Evolutionary conservation across 1,139 yeast genomes (phyloP), one percentile per base, ranked within the genome.

Genomic region (Taphrina confusa): DNA sequence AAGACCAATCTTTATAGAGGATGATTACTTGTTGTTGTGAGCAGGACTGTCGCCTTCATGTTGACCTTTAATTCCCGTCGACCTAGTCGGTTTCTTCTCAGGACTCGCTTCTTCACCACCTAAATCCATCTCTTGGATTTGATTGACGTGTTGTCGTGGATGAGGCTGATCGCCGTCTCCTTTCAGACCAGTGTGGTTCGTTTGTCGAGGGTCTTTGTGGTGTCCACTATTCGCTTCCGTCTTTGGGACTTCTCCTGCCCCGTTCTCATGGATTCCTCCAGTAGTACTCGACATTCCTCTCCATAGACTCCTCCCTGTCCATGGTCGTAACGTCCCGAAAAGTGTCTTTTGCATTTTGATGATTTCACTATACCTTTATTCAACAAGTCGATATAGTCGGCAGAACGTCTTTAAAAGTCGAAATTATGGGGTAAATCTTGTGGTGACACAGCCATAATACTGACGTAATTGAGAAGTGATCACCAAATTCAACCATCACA

Each of bases 141-240:
- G 36, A 34, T 47, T 42, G 14, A 34, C 42, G 42, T 47, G 33
- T 47, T 47, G 42, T 23, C 20, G 2, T 18, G 52, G 52, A 22
- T 47, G 52, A 31, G 52, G 42, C 30, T 20, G 27, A 18, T 47
- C 52, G 3, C 52, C 52, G 31, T 47, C 52, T 18, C 52, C 52
- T 14, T 47, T 47, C 2, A 28, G 31, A 1, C 52, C 52, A 8
- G 52, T 47, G 1, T 20, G 42, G 33, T 47, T 4, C 18, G 52
- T 47, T 22, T 31, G 27, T 30, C 22, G 31, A 4, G 52, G 52
- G 18, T 2, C 9, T 9, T 18, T 20, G 20, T 20, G 31, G 4
- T 27, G 31, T 23, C 34, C 34, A 28, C 37, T 25, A 20, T 47
- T 47, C 8, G 52, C 52, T 47, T 47, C 52, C 16, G 52, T 47